These are phyloP conservation scores for Termitomyces sp. DNA, from an alignment of 768 basidiomycete genomes.

Conservation along the genomic window DNA sequence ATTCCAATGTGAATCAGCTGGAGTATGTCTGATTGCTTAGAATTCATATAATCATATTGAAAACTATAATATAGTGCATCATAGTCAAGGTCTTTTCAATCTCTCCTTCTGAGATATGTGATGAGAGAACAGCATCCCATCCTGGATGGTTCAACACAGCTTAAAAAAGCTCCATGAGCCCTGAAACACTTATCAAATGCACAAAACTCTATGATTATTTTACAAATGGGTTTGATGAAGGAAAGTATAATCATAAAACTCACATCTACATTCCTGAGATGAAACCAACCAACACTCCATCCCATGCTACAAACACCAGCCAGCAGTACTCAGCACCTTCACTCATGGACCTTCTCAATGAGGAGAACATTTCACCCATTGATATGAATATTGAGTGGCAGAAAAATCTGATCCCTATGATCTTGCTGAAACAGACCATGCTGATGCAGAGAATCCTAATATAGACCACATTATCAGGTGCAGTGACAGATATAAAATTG, in stretches of 20 bases:
- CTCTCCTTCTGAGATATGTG: too few relatives aligned
- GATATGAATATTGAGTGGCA: not conserved
- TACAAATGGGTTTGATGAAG: not conserved
- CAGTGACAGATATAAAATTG: not conserved
- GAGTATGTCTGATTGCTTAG: too few relatives aligned
- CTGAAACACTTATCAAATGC: not conserved
- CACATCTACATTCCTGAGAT: not conserved
- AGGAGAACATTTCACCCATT: not conserved
- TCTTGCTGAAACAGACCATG: not conserved
- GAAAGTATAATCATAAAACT: not conserved
- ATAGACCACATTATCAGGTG: not conserved
- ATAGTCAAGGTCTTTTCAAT: too few relatives aligned
- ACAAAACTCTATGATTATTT: not conserved
- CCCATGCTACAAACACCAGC: not conserved
- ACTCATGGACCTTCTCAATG: conserved; percentile 1
- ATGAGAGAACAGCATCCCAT: too few relatives aligned
- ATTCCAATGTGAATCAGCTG: too few relatives aligned
- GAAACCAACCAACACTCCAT: not conserved
- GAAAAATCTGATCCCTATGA: not conserved
- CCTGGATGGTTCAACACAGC: not conserved
- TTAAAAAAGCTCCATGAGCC: too few relatives aligned
- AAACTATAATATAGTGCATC: too few relatives aligned
- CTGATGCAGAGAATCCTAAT: not conserved
- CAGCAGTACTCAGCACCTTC: not conserved
- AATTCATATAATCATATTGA: too few relatives aligned